Evolutionary conservation across 2,329 filamentous ascomycete genomes (phyloP), one percentile per base, ranked within the genome.

Genomic region (Colletotrichum caudatum): DNA sequence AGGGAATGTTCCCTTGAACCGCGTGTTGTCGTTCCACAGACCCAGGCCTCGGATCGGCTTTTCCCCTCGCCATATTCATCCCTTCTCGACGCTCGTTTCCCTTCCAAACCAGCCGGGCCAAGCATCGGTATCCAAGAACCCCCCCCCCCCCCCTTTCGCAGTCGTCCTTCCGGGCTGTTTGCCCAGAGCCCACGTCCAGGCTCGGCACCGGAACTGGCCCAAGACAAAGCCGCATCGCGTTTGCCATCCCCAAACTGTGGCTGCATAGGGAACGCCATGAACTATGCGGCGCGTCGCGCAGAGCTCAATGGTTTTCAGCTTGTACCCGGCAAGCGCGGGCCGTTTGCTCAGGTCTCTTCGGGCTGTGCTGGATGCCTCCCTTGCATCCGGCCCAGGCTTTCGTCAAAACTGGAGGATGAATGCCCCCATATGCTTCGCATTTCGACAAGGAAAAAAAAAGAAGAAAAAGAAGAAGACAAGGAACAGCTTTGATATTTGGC

Each of bases 381-480:
- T 71, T 68, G 53, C 59, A 48, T 64, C 26, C 58, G 54, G 51
- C 58, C 29, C n/a, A 20, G 26, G n/a, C 68, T 26, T 26, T 29
- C 18, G 51, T 44, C 44, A 57, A 58, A 58, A 29, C 39, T 37
- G 33, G 5, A 29, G 29, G 29, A 29, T 29, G 29, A n/a, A 53
- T 58, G 46, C 51, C 54, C 56, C 53, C 64, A n/a, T 23, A 37
- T 14, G 16, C 56, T 33, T 53, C 51, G 54, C 14, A 29, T 64
- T 37, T 44, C 48, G 37, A 20, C 53, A 23, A 59, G 26, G 2
- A 29, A 29, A 29, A 46, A 46, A 18, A 41, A 9, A 5, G 5
- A 11, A 11, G 5, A 2, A 37, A 37, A 37, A 37, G 2, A 14
- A 6, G n/a, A n/a, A n/a, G n/a, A n/a, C n/a, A 48, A 39, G 50